Evolutionary conservation across 2,329 filamentous ascomycete genomes (phyloP).

Genomic region (Malbranchea cinnamomea): DNA sequence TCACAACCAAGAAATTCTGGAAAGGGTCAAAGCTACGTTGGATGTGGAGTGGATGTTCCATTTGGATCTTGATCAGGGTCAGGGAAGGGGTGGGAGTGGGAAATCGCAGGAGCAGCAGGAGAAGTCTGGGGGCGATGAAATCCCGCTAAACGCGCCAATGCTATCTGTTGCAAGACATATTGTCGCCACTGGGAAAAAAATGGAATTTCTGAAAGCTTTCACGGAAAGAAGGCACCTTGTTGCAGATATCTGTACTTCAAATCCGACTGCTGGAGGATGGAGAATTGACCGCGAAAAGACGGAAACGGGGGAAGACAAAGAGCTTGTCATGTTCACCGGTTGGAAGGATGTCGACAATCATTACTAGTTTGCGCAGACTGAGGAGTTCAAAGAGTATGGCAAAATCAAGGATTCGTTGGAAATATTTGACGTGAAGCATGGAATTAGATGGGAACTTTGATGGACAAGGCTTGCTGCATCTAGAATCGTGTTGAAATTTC

Average conservation of each 20-base stretch:
- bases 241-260: constrained; percentile 11
- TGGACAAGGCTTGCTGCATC: no score
- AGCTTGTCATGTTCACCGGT: constrained; percentile 29
- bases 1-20: constrained; percentile 27
- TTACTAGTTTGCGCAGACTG: constrained; percentile 18
- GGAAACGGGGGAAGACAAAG: constrained; percentile 17
- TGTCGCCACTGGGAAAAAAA: constrained; percentile 12
- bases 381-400: constrained; percentile 17
- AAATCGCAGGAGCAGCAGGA: background rate
- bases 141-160: constrained; percentile 18
- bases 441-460: constrained; percentile 7
- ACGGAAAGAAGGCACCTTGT: constrained; percentile 14
- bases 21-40: constrained; percentile 21
- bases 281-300: constrained; percentile 21
- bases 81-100: no score
- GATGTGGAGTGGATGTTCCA: constrained; percentile 31
- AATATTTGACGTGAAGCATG: constrained; percentile 14
- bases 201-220: constrained; percentile 17
- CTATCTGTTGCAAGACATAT: constrained; percentile 23
- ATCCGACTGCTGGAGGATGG: constrained; percentile 23
- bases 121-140: constrained; percentile 4
- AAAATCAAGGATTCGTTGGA: constrained; percentile 13
- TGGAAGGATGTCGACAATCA: constrained; percentile 26
- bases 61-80: constrained; percentile 24
- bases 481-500: no score